Evolutionary conservation across 164 flowering plant species (phyloP).

Genomic region (Cinnamomum micranthum): DNA sequence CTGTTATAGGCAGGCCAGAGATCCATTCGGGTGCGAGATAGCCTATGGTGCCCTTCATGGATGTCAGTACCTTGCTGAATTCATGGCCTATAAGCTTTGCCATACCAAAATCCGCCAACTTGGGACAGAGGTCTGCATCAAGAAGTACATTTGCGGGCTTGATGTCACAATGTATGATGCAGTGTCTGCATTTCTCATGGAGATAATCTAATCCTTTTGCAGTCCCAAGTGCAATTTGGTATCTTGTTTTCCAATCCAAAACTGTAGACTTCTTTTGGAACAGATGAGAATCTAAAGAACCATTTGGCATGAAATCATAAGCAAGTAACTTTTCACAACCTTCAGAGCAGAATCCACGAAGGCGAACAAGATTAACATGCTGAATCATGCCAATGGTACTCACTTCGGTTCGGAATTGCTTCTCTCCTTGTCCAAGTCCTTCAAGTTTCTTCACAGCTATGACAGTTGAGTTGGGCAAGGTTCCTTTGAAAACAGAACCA

Average conservation of each 20-base stretch:
- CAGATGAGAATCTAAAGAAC: slow-evolving; percentile 41
- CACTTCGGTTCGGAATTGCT: slow-evolving; percentile 60
- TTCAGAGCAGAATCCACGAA: slow-evolving; percentile 57
- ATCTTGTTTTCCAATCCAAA: slow-evolving; percentile 32
- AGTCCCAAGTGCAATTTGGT: slow-evolving; percentile 31
- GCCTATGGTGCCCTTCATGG: slow-evolving; percentile 40
- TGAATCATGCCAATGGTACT: slow-evolving; percentile 66
- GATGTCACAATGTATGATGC: slow-evolving; percentile 42
- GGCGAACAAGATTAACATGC: slow-evolving; percentile 50
- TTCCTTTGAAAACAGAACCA: slow-evolving; percentile 55
- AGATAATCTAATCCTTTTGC: slow-evolving; percentile 36
- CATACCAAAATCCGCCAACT: slow-evolving; percentile 39
- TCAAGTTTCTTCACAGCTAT: slow-evolving; percentile 53
- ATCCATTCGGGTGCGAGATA: slow-evolving; percentile 47
- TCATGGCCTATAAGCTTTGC: slow-evolving; percentile 39
- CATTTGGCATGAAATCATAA: slow-evolving; percentile 55
- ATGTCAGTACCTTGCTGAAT: slow-evolving; percentile 35
- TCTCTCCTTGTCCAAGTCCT: slow-evolving; percentile 45
- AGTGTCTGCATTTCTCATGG: slow-evolving; percentile 37
- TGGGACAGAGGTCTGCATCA: slow-evolving; percentile 30
- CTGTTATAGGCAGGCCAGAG: slow-evolving; percentile 33
- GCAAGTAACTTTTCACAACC: slow-evolving; percentile 37
- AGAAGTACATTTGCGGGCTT: slow-evolving; percentile 39
- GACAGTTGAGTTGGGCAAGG: slow-evolving; percentile 27
- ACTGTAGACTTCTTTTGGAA: slow-evolving; percentile 14